These are phyloP conservation scores for Daldinia concentrica DNA, from an alignment of 495 filamentous ascomycete species.

Conservation along the genomic window DNA sequence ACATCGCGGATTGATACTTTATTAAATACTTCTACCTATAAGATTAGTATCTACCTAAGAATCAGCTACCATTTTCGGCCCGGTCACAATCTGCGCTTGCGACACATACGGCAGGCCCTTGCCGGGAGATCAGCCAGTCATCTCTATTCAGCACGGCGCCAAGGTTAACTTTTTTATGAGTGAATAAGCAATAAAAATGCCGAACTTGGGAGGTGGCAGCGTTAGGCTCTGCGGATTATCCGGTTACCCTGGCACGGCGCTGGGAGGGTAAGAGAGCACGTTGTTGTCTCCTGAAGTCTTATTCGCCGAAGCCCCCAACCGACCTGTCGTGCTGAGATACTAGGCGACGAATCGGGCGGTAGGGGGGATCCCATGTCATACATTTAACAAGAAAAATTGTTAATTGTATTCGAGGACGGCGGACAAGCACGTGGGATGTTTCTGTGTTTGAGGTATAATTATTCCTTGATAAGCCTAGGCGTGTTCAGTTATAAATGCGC, in stretches of 20 bases:
- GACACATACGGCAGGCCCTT: constrained; percentile 16
- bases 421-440: constrained; percentile 23
- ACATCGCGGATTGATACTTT: not conserved
- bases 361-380: not conserved
- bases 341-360: constrained; percentile 18
- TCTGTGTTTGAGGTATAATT: not conserved
- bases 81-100: not conserved
- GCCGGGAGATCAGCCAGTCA: constrained; percentile 8
- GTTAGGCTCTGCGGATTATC: not conserved
- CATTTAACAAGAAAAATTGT: not conserved
- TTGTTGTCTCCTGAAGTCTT: constrained; percentile 17
- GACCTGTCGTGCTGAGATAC: constrained; percentile 13
- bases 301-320: constrained; percentile 22
- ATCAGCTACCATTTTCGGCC: constrained; percentile 2
- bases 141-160: not conserved
- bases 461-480: not conserved
- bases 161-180: not conserved
- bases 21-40: constrained; percentile 11
- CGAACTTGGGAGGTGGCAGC: constrained; percentile 23
- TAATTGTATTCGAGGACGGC: constrained; percentile 11
- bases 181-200: constrained; percentile 4
- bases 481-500: no score
- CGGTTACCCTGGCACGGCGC: constrained; percentile 9
- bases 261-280: constrained; percentile 16
- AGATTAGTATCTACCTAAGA: constrained; percentile 2